Percentiles rank a stretch among this genome's conserved stretches.
Evolutionary conservation across 106 monocot species (phyloP).

Genomic region (Xerophyta viscosa): DNA sequence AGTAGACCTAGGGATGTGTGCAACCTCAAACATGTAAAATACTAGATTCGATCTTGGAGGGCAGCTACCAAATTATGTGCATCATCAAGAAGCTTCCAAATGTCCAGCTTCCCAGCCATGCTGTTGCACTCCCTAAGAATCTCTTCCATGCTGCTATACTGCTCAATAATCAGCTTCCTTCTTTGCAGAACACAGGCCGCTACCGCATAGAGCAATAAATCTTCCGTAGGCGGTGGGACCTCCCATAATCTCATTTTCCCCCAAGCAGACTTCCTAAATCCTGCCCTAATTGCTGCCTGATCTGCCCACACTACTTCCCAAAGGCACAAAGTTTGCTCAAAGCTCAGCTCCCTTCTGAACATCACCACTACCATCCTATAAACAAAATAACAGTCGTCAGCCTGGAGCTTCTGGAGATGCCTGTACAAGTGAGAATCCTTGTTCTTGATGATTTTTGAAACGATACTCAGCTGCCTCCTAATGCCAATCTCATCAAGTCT

Average conservation of each 20-base stretch:
- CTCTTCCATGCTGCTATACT: constrained; percentile 75
- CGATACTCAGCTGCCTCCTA: constrained; percentile 55
- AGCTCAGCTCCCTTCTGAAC: constrained; percentile 71
- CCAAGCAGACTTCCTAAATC: constrained; percentile 55
- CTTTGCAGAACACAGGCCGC: constrained; percentile 77
- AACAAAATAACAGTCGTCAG: constrained; percentile 83
- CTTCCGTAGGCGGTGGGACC: constrained; percentile 67
- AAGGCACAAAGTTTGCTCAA: constrained; percentile 74
- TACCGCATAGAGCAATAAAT: constrained; percentile 75
- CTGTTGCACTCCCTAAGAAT: constrained; percentile 74
- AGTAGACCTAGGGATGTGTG: no score
- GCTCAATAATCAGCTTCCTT: constrained; percentile 79
- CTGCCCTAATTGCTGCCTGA: constrained; percentile 73
- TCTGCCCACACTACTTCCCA: constrained; percentile 99
- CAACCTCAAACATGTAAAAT: no score
- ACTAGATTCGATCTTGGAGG: no score
- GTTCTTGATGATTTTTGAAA: constrained; percentile 78
- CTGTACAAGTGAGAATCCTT: constrained; percentile 64
- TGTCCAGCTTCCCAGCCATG: constrained; percentile 70
- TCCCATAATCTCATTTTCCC: constrained; percentile 47
- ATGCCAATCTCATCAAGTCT: constrained; percentile 80
- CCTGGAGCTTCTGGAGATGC: constrained; percentile 81
- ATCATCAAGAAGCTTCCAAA: constrained; percentile 85
- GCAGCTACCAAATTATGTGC: constrained; percentile 78
- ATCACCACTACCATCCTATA: constrained; percentile 91